Evolutionary conservation across 805 yeast species (phyloP).

Genomic region (Wickerhamomyces hampshirensis): DNA sequence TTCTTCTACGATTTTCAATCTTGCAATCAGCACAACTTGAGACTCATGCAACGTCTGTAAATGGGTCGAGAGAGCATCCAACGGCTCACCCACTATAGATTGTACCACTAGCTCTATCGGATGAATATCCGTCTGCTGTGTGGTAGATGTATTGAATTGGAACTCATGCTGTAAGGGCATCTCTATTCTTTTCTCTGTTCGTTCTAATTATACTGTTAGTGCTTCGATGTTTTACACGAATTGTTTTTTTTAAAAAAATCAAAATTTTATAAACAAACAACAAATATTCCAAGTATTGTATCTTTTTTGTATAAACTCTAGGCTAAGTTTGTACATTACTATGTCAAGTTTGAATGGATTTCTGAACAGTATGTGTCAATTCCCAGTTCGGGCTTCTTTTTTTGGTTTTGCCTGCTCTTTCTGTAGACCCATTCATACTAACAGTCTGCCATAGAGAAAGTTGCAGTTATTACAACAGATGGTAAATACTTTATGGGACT

Average conservation of each 20-base stretch:
- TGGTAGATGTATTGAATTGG: slow-evolving; percentile 11
- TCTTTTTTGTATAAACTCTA: too few relatives aligned
- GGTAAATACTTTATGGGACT: slow-evolving; percentile 47
- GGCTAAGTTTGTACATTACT: slow-evolving; percentile 1
- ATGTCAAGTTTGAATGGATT: slow-evolving; percentile 22
- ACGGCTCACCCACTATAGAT: slow-evolving; percentile 46
- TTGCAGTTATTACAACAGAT: slow-evolving; percentile 53
- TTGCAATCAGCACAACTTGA: slow-evolving; percentile 46
- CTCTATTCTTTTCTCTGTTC: neutral
- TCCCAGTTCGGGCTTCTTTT: too few relatives aligned
- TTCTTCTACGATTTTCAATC: slow-evolving; percentile 39
- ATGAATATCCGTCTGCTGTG: slow-evolving; percentile 35
- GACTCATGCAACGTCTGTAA: slow-evolving; percentile 52
- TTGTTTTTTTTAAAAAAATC: too few relatives aligned
- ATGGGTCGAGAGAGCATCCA: slow-evolving; percentile 46
- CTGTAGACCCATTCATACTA: slow-evolving; percentile 2
- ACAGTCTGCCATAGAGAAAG: slow-evolving; percentile 33
- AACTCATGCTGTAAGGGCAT: slow-evolving; percentile 7
- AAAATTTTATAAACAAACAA: neutral
- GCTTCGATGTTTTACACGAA: too few relatives aligned
- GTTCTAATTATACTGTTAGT: too few relatives aligned
- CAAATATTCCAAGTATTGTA: too few relatives aligned
- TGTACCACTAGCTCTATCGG: slow-evolving; percentile 60
- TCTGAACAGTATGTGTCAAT: slow-evolving; percentile 22
- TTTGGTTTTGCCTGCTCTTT: too few relatives aligned